Conservation (phyloP, 2,329 filamentous ascomycete species). For the Lasiodiplodia theobromae region DNA sequence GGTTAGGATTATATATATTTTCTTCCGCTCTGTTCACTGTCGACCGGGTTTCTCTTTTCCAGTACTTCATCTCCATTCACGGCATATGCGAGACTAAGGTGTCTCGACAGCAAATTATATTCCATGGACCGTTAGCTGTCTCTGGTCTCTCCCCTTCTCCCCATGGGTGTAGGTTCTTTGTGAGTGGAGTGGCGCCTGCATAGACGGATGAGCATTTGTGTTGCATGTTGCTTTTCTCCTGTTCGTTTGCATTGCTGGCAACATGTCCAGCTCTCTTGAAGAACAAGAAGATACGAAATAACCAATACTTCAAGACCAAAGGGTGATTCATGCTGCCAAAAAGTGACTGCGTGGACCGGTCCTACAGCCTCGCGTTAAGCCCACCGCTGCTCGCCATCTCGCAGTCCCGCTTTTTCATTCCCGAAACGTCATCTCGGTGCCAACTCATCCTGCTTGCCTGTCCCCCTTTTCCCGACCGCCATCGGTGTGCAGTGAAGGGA, state of each 20-base stretch:
- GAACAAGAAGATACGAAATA: constrained; percentile 10
- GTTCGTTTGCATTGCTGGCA: not conserved
- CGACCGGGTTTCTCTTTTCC: not conserved
- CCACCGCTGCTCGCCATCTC: not conserved
- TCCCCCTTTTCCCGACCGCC: not conserved
- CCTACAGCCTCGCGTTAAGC: not conserved
- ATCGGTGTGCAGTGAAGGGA: not conserved
- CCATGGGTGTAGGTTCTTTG: constrained; percentile 10
- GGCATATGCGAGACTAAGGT: constrained; percentile 2
- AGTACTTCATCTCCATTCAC: not conserved
- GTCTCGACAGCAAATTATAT: constrained; percentile 11
- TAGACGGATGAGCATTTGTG: constrained; percentile 19
- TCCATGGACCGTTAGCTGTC: not conserved
- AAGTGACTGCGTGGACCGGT: not conserved
- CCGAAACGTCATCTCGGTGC: not conserved
- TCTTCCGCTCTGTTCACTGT: not conserved
- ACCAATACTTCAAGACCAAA: not conserved
- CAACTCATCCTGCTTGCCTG: not conserved
- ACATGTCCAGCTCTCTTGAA: not conserved
- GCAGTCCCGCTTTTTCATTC: constrained; percentile 11
- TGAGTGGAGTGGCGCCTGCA: constrained; percentile 22
- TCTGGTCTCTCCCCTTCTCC: not conserved
- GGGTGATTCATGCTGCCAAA: not conserved
- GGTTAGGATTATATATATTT: constrained; percentile 13
- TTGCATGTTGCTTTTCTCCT: constrained; percentile 10